These are phyloP conservation scores for Rubus parviflorus DNA, from an alignment of 306 rosid species.

Conservation along the genomic window DNA sequence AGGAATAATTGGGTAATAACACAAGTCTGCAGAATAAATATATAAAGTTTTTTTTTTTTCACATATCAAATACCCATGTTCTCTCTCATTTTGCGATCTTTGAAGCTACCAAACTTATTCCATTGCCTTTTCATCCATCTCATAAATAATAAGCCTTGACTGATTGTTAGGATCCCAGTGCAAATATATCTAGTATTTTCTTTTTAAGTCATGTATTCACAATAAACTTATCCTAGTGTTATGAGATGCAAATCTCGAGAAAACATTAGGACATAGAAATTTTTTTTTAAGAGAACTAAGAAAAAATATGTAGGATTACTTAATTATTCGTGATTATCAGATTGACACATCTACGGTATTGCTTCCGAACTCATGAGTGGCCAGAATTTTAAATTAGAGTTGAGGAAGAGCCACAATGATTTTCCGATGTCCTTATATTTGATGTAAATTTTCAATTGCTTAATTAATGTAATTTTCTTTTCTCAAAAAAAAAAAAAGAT, in stretches of 20 bases:
- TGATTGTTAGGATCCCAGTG: neutral
- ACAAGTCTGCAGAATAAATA: neutral
- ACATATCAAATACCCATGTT: neutral
- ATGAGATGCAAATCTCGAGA: neutral
- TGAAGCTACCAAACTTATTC: neutral
- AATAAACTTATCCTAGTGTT: neutral
- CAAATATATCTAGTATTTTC: neutral
- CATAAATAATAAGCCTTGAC: neutral
- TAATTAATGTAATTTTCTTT: too few species aligned
- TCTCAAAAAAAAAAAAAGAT: too few species aligned
- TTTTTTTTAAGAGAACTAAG: neutral
- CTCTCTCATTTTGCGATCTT: neutral
- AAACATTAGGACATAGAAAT: neutral
- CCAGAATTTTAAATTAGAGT: too few species aligned
- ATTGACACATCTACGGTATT: too few species aligned
- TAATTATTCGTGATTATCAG: too few species aligned
- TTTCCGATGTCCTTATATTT: too few species aligned
- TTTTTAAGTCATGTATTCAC: neutral
- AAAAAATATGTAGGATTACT: neutral
- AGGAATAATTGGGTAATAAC: neutral
- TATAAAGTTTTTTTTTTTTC: neutral
- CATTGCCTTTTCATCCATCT: too few species aligned
- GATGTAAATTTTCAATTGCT: too few species aligned
- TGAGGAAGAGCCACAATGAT: too few species aligned
- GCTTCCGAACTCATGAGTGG: too few species aligned